A percentile compares a stretch with the other conserved stretches of the same genome.
Evolutionary conservation across 2,329 filamentous ascomycete genomes (phyloP).

Genomic region (Colletotrichum tropicicola): DNA sequence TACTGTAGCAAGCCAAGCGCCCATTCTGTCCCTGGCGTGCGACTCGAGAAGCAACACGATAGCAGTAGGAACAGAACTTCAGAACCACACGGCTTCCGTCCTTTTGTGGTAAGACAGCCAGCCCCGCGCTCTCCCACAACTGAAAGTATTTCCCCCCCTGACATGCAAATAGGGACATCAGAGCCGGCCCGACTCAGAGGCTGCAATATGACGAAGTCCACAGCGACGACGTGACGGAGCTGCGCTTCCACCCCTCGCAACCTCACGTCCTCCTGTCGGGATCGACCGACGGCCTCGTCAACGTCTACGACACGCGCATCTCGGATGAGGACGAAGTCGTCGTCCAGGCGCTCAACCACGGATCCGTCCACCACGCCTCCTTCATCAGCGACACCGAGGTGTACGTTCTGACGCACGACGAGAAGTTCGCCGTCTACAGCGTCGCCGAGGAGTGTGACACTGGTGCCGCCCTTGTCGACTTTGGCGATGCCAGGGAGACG

Average conservation of each 20-base stretch:
- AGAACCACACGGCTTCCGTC: conserved; percentile 69
- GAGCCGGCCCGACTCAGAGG: conserved; percentile 54
- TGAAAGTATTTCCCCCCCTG: conserved; percentile 26
- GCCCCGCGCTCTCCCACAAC: background rate
- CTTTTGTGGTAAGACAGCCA: conserved; percentile 62
- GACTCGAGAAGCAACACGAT: conserved; percentile 65
- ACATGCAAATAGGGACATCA: conserved; percentile 61
- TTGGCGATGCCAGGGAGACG: conserved; percentile 75
- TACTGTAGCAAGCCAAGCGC: conserved; percentile 49
- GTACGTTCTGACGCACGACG: conserved; percentile 80
- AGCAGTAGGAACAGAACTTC: conserved; percentile 78
- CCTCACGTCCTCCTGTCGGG: conserved; percentile 75
- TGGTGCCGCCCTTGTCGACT: conserved; percentile 63
- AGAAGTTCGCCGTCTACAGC: conserved; percentile 78
- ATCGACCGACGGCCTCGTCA: conserved; percentile 82
- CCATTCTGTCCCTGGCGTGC: conserved; percentile 74
- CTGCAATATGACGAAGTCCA: conserved; percentile 71
- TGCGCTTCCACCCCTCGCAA: conserved; percentile 66
- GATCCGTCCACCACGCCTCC: conserved; percentile 76
- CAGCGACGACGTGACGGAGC: conserved; percentile 73
- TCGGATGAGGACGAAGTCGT: conserved; percentile 81
- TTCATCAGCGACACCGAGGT: conserved; percentile 74
- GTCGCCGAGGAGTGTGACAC: conserved; percentile 70
- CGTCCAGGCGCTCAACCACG: conserved; percentile 81
- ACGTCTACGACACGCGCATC: conserved; percentile 76